Conservation (phyloP, 2,329 filamentous ascomycete species). For the Apiospora saccharicola region DNA sequence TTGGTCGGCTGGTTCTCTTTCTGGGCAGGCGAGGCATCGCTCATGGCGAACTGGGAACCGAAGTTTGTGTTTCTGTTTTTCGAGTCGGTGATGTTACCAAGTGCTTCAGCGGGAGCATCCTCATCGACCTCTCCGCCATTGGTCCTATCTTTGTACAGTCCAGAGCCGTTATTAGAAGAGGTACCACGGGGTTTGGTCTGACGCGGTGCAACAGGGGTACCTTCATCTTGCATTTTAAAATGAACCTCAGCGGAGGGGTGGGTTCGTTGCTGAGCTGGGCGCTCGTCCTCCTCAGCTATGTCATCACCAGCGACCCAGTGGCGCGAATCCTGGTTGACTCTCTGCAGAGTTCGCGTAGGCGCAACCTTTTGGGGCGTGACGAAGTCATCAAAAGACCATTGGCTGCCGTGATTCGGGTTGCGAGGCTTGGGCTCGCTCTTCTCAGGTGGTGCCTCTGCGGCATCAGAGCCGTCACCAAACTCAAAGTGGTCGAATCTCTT, state of each 20-base stretch:
- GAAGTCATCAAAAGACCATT: constrained; percentile 92
- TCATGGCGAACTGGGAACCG: constrained; percentile 78
- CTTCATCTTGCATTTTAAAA: constrained; percentile 84
- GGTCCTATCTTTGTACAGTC: constrained; percentile 80
- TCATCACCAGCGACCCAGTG: constrained; percentile 80
- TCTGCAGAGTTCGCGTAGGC: constrained; percentile 61
- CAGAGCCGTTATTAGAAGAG: constrained; percentile 71
- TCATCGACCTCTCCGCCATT: constrained; percentile 63
- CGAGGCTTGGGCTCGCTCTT: background rate
- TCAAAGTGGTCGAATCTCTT: constrained; percentile 89
- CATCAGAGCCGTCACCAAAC: constrained; percentile 71
- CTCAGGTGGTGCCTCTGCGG: constrained; percentile 56
- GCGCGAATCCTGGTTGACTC: constrained; percentile 71
- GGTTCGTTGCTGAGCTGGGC: constrained; percentile 67
- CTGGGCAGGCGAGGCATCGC: constrained; percentile 67
- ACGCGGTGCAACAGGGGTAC: constrained; percentile 50
- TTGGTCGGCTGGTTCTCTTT: constrained; percentile 57
- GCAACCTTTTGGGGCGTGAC: constrained; percentile 78
- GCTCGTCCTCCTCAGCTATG: constrained; percentile 64
- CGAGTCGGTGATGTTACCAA: constrained; percentile 75
- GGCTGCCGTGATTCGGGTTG: constrained; percentile 65
- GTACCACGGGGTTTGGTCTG: constrained; percentile 56
- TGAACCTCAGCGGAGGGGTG: constrained; percentile 83
- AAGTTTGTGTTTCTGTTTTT: constrained; percentile 80
- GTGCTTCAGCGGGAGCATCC: constrained; percentile 49